These are phyloP conservation scores for Euphorbia corollata DNA, from an alignment of 441 rosid species.

Conservation along the genomic window DNA sequence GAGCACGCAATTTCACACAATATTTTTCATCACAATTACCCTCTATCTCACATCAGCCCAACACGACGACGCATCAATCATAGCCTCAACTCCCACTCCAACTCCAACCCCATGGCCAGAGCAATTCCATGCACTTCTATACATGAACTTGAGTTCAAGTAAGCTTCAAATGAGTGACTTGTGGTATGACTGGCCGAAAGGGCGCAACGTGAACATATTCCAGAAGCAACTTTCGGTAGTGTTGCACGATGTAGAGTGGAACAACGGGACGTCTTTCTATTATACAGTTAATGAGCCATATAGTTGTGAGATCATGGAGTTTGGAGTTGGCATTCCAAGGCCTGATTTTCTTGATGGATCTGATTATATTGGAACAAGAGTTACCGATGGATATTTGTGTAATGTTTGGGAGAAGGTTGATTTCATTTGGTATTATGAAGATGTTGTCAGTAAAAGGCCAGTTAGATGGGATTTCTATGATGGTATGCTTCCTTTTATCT, in stretches of 20 bases:
- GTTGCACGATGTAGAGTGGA: constrained; percentile 33
- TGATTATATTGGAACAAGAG: constrained; percentile 29
- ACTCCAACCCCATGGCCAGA: constrained; percentile 38
- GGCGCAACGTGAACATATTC: constrained; percentile 31
- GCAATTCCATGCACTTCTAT: constrained; percentile 37
- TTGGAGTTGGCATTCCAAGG: constrained; percentile 36
- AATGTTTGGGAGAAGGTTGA: constrained; percentile 44
- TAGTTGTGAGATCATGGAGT: constrained; percentile 20
- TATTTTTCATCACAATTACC: background rate
- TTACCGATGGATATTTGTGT: constrained; percentile 37
- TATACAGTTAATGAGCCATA: constrained; percentile 21
- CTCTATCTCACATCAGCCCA: constrained; percentile 10
- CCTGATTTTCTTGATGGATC: constrained; percentile 46
- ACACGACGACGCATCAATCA: background rate
- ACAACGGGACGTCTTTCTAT: constrained; percentile 37
- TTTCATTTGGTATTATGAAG: constrained; percentile 44
- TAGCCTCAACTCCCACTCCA: constrained; percentile 18
- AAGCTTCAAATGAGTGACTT: constrained; percentile 25
- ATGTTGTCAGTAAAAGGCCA: constrained; percentile 30
- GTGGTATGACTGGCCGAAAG: constrained; percentile 42
- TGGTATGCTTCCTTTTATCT: constrained; percentile 18
- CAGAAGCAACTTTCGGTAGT: constrained; percentile 32
- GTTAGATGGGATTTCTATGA: constrained; percentile 37
- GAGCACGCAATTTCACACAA: background rate
- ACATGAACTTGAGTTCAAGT: constrained; percentile 26